Evolutionary conservation across 768 basidiomycete species (phyloP).

Genomic region (Crassisporium funariophilum): DNA sequence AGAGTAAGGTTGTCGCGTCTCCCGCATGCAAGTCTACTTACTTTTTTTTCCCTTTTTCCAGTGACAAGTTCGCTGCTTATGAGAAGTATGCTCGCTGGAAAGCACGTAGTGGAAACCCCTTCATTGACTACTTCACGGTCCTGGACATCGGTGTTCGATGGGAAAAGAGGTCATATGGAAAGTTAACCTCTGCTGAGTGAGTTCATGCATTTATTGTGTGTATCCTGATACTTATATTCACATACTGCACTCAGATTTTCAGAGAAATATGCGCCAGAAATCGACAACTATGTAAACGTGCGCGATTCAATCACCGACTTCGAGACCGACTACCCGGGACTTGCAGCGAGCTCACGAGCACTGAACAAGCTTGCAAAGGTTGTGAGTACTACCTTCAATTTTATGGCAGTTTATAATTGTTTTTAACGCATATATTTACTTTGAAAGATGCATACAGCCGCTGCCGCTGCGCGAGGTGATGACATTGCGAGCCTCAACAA

Average conservation of each 20-base stretch:
- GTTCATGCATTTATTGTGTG: background rate
- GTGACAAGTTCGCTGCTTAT: background rate
- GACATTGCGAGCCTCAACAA: conserved; percentile 9
- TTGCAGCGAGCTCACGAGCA: background rate
- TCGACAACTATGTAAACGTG: background rate
- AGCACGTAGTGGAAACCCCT: background rate
- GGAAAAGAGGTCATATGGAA: background rate
- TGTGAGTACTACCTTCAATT: background rate
- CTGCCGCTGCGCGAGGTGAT: conserved; percentile 5
- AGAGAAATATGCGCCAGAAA: background rate
- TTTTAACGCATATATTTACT: background rate
- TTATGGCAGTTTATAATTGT: background rate
- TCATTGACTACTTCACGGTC: background rate
- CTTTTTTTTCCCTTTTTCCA: background rate
- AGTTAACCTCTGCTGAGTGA: background rate
- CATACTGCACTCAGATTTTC: background rate
- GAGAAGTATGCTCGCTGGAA: background rate
- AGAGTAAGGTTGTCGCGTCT: background rate
- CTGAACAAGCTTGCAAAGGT: background rate
- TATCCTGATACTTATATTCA: background rate
- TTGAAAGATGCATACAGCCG: conserved; percentile 2
- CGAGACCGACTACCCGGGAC: background rate
- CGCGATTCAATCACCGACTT: background rate
- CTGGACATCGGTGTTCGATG: background rate
- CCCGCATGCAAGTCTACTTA: background rate